A percentile compares a stretch with the other conserved stretches of the same genome.
phyloP scores from a whole-genome alignment of 495 filamentous ascomycete species.

The Parmelia sp. region DNA sequence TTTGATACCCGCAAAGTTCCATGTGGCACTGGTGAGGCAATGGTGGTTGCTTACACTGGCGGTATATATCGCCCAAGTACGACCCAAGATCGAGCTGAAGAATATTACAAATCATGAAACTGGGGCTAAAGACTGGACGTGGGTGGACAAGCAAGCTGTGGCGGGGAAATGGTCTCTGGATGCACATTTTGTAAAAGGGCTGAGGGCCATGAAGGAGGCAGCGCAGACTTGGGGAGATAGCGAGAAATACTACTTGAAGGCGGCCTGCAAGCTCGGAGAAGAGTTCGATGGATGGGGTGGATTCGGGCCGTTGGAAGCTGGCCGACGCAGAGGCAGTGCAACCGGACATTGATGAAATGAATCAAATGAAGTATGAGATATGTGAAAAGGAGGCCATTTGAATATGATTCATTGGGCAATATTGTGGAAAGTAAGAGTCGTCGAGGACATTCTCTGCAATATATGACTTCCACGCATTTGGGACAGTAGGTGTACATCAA shows the following conservation, averaged over 20 bases:
- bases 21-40: slow-evolving; percentile 64
- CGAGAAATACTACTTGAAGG: slow-evolving; percentile 64
- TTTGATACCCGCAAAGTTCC: slow-evolving; percentile 63
- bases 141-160: slow-evolving; percentile 61
- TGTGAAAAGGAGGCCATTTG: not conserved
- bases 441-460: not conserved
- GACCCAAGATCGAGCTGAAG: slow-evolving; percentile 60
- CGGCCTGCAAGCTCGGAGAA: slow-evolving; percentile 64
- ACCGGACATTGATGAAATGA: slow-evolving; percentile 1
- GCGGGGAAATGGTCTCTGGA: slow-evolving; percentile 59
- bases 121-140: slow-evolving; percentile 65
- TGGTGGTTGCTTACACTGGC: slow-evolving; percentile 83
- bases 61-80: slow-evolving; percentile 67
- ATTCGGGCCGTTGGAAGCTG: slow-evolving; percentile 31
- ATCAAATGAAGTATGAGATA: not conserved
- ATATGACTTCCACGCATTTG: not conserved
- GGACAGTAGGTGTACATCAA: not conserved
- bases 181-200: slow-evolving; percentile 76
- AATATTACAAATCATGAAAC: slow-evolving; percentile 53
- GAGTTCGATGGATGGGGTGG: slow-evolving; percentile 72
- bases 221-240: slow-evolving; percentile 79
- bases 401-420: not conserved
- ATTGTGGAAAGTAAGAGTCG: not conserved
- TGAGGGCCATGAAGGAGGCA: slow-evolving; percentile 67
- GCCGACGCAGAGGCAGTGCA: slow-evolving; percentile 9